Conservation (phyloP, 1,139 yeast genomes). For the Saccharomycopsis crataegensis region DNA sequence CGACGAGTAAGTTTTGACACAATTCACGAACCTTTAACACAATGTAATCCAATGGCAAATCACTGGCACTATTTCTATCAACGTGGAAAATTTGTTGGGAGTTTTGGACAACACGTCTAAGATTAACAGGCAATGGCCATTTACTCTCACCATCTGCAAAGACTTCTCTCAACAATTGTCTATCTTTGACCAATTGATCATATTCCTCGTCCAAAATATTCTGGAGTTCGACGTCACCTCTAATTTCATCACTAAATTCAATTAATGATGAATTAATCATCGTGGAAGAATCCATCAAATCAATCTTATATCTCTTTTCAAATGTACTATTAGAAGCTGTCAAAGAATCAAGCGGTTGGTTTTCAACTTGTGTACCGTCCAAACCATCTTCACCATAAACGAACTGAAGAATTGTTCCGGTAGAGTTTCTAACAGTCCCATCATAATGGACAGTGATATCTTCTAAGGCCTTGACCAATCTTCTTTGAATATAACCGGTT, state of each 20-base stretch:
- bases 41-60: slow-evolving; percentile 77
- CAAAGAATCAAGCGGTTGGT: slow-evolving; percentile 92
- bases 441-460: slow-evolving; percentile 99
- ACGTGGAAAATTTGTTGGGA: slow-evolving; percentile 96
- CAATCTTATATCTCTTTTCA: slow-evolving; percentile 79
- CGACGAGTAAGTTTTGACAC: slow-evolving; percentile 60
- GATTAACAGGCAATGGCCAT: slow-evolving; percentile 97
- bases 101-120: slow-evolving; percentile 93
- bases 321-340: slow-evolving; percentile 86
- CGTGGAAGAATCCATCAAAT: slow-evolving; percentile 64
- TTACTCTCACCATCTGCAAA: slow-evolving; percentile 91
- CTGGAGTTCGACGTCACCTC: slow-evolving; percentile 85
- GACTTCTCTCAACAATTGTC: slow-evolving; percentile 72
- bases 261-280: slow-evolving; percentile 64
- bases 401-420: slow-evolving; percentile 94
- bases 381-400: slow-evolving; percentile 98
- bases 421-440: slow-evolving; percentile 95
- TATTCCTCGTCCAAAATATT: slow-evolving; percentile 77
- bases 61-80: slow-evolving; percentile 86
- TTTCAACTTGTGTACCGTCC: slow-evolving; percentile 97
- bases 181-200: slow-evolving; percentile 66
- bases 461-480: slow-evolving; percentile 95
- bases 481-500: slow-evolving; percentile 98
- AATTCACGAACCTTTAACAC: slow-evolving; percentile 66
- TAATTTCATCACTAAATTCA: slow-evolving; percentile 85